Evolutionary conservation across 2,329 filamentous ascomycete genomes (phyloP).

Genomic region (Verticillium albo-atrum): DNA sequence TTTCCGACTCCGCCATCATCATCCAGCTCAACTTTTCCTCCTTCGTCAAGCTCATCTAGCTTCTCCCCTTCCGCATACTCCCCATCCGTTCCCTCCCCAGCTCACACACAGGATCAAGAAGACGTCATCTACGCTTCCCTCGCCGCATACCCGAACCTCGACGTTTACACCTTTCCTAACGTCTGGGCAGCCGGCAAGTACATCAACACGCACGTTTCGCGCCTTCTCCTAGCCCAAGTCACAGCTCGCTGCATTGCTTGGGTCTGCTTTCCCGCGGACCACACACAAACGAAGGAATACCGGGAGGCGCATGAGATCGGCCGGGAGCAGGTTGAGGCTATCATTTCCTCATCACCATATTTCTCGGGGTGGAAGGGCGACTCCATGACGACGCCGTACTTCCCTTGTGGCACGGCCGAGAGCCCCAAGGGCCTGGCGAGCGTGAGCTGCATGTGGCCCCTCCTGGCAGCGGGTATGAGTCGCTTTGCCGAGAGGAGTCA

Average conservation of each 20-base stretch:
- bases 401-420: constrained; percentile 17
- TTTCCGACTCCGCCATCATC: neutral
- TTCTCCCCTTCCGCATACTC: neutral
- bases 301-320: constrained; percentile 13
- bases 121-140: constrained; percentile 1
- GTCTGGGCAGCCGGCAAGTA: constrained; percentile 19
- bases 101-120: neutral
- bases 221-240: constrained; percentile 16
- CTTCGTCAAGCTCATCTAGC: neutral
- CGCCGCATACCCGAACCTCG: constrained; percentile 12
- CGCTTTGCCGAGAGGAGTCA: constrained; percentile 14
- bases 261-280: constrained; percentile 16
- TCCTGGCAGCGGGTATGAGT: constrained; percentile 16
- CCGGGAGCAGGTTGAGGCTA: constrained; percentile 13
- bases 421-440: constrained; percentile 17
- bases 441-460: constrained; percentile 15
- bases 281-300: constrained; percentile 15
- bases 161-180: constrained; percentile 14
- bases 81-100: neutral
- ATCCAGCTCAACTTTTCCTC: neutral
- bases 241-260: constrained; percentile 15
- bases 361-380: constrained; percentile 18
- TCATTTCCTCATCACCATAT: constrained; percentile 17
- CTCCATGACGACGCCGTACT: constrained; percentile 14
- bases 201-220: constrained; percentile 16